Evolutionary conservation across 2,329 filamentous ascomycete genomes (phyloP), one percentile per base, ranked within the genome.

Genomic region (Penicillium sp.): DNA sequence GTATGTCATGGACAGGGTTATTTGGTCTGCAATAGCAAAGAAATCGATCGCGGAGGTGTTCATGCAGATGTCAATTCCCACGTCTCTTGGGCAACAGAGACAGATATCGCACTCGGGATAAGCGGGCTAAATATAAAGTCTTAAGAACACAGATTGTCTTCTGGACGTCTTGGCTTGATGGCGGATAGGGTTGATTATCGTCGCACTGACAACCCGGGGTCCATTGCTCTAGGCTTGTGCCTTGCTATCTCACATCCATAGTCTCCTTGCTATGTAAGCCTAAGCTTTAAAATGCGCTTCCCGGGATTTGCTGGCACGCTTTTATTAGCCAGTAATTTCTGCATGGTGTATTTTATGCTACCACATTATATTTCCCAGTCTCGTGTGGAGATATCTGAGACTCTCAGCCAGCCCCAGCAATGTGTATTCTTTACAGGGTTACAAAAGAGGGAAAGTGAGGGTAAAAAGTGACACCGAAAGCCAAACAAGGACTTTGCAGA

Each of bases 181-280:
- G 49, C 46, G 27, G 50, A 56, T 25, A 46, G 46, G 29, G 58
- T 44, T 49, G 16, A 21, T 45, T 44, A 34, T 41, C 7, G 60
- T 60, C 49, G 53, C 36, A 63, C 60, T 38, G 38, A 55, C 57
- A 63, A 59, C 57, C 57, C 53, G 39, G 58, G 50, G 57, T 62
- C 53, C 49, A 54, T 50, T 25, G 53, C 19, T 53, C 41, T 46
- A 54, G 51, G 43, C 34, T 27, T 38, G 31, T 45, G 23, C 27
- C 33, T 50, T 45, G 38, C 27, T 34, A 53, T 23, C 31, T 25
- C 19, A 13, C 21, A n/a, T n/a, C n/a, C n/a, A 31, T 11, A 25
- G 15, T 13, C 11, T 19, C 25, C 33, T 53, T 25, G 25, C 6
- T 33, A 39, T 40, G 6, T 5, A 33, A 23, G 15, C 34, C 38